These are phyloP conservation scores for Arabidopsis suecica DNA, from an alignment of 345 rosid species.

Conservation along the genomic window DNA sequence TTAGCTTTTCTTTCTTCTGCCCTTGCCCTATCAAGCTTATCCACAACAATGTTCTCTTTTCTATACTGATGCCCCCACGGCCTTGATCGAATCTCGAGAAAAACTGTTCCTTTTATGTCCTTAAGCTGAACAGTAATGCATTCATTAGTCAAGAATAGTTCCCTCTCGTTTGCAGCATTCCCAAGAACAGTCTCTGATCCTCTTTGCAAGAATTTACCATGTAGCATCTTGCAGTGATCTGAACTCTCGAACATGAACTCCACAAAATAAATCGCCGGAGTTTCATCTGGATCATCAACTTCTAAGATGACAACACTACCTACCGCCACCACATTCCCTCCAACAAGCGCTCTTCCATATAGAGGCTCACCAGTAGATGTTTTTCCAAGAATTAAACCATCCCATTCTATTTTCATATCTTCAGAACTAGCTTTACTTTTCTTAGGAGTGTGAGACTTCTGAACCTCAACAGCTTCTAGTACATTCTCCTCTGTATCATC, in stretches of 20 bases:
- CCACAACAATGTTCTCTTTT: constrained; percentile 50
- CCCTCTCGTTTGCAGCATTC: constrained; percentile 61
- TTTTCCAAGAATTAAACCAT: constrained; percentile 49
- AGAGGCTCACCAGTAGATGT: constrained; percentile 53
- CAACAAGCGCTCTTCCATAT: constrained; percentile 53
- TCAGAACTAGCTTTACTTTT: constrained; percentile 30
- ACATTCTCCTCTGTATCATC: constrained; percentile 38
- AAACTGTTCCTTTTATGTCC: constrained; percentile 49
- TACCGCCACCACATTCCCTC: constrained; percentile 50
- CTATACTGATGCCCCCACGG: constrained; percentile 72
- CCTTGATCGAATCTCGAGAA: constrained; percentile 49
- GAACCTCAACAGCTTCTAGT: constrained; percentile 31
- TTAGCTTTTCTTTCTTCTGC: constrained; percentile 64
- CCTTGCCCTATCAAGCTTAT: constrained; percentile 52
- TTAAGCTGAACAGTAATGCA: constrained; percentile 54
- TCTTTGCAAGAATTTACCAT: constrained; percentile 56
- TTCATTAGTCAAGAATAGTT: constrained; percentile 59
- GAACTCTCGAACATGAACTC: constrained; percentile 62
- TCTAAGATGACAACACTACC: constrained; percentile 57
- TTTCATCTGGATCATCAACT: constrained; percentile 46
- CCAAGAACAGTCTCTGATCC: constrained; percentile 67
- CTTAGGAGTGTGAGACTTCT: constrained; percentile 41
- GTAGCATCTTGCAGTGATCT: constrained; percentile 56
- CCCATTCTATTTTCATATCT: constrained; percentile 59
- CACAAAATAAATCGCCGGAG: constrained; percentile 57